Evolutionary conservation across 768 basidiomycete genomes (phyloP).

Genomic region (Suillus decipiens): DNA sequence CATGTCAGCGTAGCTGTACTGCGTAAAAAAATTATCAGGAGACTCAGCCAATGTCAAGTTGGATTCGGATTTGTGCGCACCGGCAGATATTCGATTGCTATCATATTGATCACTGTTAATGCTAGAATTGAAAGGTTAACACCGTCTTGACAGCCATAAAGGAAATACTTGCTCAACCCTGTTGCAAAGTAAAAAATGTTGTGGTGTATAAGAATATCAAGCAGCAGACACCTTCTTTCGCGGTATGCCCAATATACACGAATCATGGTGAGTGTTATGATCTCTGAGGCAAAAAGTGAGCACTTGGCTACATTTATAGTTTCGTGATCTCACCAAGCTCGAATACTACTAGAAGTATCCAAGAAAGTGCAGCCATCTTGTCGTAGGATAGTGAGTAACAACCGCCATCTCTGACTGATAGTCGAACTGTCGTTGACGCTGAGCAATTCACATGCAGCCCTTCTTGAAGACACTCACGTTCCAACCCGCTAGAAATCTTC

Average conservation of each 20-base stretch:
- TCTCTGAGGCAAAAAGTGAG: not conserved
- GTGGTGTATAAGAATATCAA: not conserved
- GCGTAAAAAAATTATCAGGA: not conserved
- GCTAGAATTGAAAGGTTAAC: not conserved
- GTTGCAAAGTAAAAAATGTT: not conserved
- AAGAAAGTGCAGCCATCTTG: not conserved
- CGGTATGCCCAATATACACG: conserved; percentile 1
- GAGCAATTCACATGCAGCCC: not conserved
- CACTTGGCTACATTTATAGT: not conserved
- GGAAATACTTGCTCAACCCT: not conserved
- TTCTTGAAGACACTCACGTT: conserved; percentile 2
- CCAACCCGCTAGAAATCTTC: not conserved
- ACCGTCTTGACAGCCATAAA: not conserved
- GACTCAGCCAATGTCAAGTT: not conserved
- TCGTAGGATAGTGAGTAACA: not conserved
- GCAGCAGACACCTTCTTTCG: not conserved
- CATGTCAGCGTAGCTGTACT: not conserved
- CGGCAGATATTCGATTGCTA: not conserved
- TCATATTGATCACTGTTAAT: not conserved
- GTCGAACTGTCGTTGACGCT: not conserved
- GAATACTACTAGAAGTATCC: conserved; percentile 1
- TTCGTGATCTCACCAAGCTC: conserved; percentile 1
- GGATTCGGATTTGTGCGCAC: not conserved
- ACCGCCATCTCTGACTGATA: not conserved
- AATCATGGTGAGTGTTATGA: conserved; percentile 4